These are phyloP conservation scores for Suillus sp. DNA, from an alignment of 768 basidiomycete genomes.

Conservation along the genomic window DNA sequence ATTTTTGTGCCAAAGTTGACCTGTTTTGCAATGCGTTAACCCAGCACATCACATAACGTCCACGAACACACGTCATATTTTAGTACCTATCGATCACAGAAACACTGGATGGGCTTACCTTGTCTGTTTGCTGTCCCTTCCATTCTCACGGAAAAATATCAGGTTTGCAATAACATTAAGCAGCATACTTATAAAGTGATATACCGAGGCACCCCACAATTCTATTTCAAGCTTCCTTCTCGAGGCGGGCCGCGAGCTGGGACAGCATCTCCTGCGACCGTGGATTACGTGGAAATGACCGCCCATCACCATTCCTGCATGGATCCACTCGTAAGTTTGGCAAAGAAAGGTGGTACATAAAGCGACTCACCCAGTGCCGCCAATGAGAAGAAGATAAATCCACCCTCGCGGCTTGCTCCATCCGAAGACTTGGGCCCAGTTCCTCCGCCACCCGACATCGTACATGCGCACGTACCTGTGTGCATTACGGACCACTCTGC, in stretches of 20 bases:
- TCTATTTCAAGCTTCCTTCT: constrained; percentile 26
- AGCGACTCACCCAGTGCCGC: constrained; percentile 62
- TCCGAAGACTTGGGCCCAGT: constrained; percentile 71
- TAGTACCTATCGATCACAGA: neutral
- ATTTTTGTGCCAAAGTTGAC: neutral
- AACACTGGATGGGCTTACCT: neutral
- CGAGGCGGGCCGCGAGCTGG: constrained; percentile 64
- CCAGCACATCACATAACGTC: neutral
- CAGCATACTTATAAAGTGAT: neutral
- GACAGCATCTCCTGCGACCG: constrained; percentile 65
- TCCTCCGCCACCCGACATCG: constrained; percentile 71
- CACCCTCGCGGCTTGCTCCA: constrained; percentile 55
- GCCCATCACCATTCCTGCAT: constrained; percentile 65
- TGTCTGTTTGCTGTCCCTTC: neutral
- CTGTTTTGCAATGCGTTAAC: neutral
- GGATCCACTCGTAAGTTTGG: neutral
- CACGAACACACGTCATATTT: neutral
- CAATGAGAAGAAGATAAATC: constrained; percentile 55
- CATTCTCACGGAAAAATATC: neutral
- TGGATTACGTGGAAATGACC: constrained; percentile 67
- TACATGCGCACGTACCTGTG: constrained; percentile 65
- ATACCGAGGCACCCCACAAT: neutral
- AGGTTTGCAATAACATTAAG: neutral
- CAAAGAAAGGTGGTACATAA: neutral
- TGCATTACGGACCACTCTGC: constrained; percentile 63